Evolutionary conservation across 768 basidiomycete species (phyloP).

Genomic region (Lepiota venenata): DNA sequence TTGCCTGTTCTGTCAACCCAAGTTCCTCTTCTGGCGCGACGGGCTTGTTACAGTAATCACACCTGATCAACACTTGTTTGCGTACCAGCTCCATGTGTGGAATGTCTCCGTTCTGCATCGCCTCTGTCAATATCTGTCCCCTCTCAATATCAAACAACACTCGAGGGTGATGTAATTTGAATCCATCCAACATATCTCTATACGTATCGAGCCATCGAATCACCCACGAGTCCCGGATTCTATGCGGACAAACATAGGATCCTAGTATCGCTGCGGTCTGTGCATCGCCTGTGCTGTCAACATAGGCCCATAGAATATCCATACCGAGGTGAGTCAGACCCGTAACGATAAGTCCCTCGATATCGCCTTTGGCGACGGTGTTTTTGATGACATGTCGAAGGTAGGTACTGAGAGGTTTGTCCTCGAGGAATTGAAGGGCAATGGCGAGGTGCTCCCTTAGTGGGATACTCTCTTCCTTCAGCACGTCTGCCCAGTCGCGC

Average conservation of each 20-base stretch:
- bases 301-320: conserved; percentile 66
- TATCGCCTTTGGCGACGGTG: conserved; percentile 53
- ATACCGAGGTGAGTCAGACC: conserved; percentile 68
- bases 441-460: conserved; percentile 82
- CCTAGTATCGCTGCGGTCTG: conserved; percentile 65
- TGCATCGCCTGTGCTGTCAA: conserved; percentile 66
- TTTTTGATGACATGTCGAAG: conserved; percentile 57
- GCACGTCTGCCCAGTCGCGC: conserved; percentile 76
- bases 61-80: conserved; percentile 68
- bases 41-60: conserved; percentile 77
- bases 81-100: conserved; percentile 63
- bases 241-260: conserved; percentile 57
- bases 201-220: conserved; percentile 68
- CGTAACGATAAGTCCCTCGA: conserved; percentile 74
- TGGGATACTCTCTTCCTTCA: conserved; percentile 75
- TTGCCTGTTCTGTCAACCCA: conserved; percentile 19
- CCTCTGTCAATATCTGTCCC: conserved; percentile 62
- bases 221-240: conserved; percentile 50
- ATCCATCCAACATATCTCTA: conserved; percentile 44
- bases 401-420: conserved; percentile 63
- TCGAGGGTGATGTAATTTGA: conserved; percentile 57
- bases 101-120: conserved; percentile 48
- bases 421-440: conserved; percentile 81
- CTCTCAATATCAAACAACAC: conserved; percentile 76
- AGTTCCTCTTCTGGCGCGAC: conserved; percentile 34